Base-by-base conservation (phyloP, 31 red algal genomes). In the Endocladia muricata region DNA sequence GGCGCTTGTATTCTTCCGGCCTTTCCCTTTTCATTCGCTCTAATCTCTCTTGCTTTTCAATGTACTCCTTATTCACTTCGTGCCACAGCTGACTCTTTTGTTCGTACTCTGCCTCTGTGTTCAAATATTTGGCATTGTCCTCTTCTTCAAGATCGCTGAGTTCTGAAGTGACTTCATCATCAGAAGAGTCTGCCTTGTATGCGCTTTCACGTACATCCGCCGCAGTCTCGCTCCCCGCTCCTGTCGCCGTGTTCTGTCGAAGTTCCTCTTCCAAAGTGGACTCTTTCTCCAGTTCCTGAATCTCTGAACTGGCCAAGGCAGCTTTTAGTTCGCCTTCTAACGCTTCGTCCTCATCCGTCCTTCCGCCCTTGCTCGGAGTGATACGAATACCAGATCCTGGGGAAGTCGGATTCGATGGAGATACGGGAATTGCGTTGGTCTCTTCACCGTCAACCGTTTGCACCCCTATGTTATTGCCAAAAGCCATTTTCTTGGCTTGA, bases 11-110 rank as follows among this genome's bases (percentile, higher is more conserved):
- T 47, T 79, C 82, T 44, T 82, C 90, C 1, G 93, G 85, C 39
- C 73, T 52, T 55, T 90, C 81, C 37, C 64, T 17, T 41, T 77
- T 79, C 77, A 90, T 78, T 62, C 40, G 47, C 74, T 90, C 93
- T 43, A 96, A 47, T 55, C 70, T 67, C 22, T 82, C 93, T 56
- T 96, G 80, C 61, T 81, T 84, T 31, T 96, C 86, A 17, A 96
- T 60, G 66, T 96, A 96, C 22, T 96, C 93, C 30, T 79, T 83
- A 70, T 96, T 87, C 4, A 80, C 66, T 59, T 86, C 87, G 4
- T 86, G 79, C 93, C 93, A 91, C 17, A 86, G 15, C 21, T 70
- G 73, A 36, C 57, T 73, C 81, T 96, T 96, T 55, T 37, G 61
- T 42, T 69, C 56, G 42, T 67, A 84, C 70, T 96, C 86, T 49